These are phyloP conservation scores for Colletotrichum sp. DNA, from an alignment of 2,329 filamentous ascomycete species.

Conservation along the genomic window DNA sequence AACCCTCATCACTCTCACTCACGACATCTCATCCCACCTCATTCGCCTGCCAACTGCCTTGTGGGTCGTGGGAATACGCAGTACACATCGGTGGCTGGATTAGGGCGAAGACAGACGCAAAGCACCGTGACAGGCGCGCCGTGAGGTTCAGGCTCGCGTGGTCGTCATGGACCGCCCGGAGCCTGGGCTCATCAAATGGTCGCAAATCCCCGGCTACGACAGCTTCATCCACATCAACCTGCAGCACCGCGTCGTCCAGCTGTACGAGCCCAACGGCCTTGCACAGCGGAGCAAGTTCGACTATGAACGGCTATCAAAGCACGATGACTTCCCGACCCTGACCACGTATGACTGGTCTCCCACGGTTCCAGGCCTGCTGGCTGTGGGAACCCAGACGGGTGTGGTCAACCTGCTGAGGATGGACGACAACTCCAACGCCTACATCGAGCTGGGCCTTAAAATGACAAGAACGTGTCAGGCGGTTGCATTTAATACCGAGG, in stretches of 20 bases:
- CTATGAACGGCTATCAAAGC: conserved; percentile 60
- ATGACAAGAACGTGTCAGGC: conserved; percentile 81
- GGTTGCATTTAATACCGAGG: conserved; percentile 77
- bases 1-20: background rate
- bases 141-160: background rate
- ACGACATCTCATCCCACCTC: background rate
- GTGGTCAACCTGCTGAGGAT: conserved; percentile 78
- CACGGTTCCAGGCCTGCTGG: conserved; percentile 68
- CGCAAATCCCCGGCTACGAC: conserved; percentile 61
- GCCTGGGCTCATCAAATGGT: conserved; percentile 71
- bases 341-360: conserved; percentile 74
- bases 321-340: conserved; percentile 68
- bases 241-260: conserved; percentile 66
- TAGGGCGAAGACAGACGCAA: background rate
- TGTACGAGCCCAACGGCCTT: conserved; percentile 67
- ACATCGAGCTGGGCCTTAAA: conserved; percentile 72
- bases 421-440: conserved; percentile 71
- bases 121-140: background rate
- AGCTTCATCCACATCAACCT: conserved; percentile 71
- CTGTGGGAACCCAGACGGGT: conserved; percentile 76
- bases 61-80: background rate
- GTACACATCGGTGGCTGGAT: background rate
- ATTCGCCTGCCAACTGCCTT: background rate
- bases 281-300: conserved; percentile 63
- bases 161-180: conserved; percentile 62